Evolutionary conservation across 1,139 yeast genomes (phyloP), one percentile per base, ranked within the genome.

Genomic region (Scheffersomyces parashehatae): DNA sequence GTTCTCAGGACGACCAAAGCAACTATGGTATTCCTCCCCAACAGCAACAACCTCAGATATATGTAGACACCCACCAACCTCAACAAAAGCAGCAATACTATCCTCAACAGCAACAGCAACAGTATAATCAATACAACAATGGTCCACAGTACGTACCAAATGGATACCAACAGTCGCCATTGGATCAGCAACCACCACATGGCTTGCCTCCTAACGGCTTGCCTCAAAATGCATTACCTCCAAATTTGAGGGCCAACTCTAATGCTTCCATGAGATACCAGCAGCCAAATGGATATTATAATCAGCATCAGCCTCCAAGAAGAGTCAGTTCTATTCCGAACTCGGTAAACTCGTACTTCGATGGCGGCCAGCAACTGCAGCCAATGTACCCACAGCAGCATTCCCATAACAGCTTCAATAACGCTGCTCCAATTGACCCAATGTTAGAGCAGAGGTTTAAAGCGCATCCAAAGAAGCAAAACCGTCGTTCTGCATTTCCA

Each of bases 401-500:
- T 29, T 14, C 26, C 34, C 42, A 50, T 5, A 39, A 50, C 16
- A 45, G 52, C 24, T 49, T 53, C 39, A 44, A 50, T 28, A 57
- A 64, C 44, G 61, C 57, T 10, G 59, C 64, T 5, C 67, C 67
- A 7, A 62, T 63, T 37, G 68, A 65, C 41, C 68, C 67, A 24
- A 44, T 54, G 33, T 42, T 62, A 13, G 69, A 62, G 40, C 61
- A 52, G 33, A 46, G 68, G 37, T 64, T 63, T 44, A 63, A 50
- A 38, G 48, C 55, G n/a, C 55, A 59, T 29, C 60, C 64, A 11
- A 68, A 67, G 51, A 64, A 64, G 40, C 56, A 42, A 37, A 66
- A 67, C 47, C 66, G 77, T 40, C 64, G 77, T 26, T 68, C 76
- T 0, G 67, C 60, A 11, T 64, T 63, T 51, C 72, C 75, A 14